Conservation (phyloP, 2,329 filamentous ascomycete species). For the Mycosphaerella arachidis region DNA sequence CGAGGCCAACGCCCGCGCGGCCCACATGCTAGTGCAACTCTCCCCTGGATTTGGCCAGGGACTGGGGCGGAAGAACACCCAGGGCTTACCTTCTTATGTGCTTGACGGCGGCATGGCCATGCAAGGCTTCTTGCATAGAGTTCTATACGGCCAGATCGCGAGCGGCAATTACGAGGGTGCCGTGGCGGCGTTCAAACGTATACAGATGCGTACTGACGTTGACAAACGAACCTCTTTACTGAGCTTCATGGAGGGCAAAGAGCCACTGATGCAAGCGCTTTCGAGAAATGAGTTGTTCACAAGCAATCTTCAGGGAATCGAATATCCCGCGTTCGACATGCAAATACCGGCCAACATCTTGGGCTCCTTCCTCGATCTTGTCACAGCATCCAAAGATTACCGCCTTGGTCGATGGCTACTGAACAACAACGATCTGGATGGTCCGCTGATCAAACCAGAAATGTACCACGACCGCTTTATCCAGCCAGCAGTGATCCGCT, state of each 20-base stretch:
- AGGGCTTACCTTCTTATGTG: constrained; percentile 37
- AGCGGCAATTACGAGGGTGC: constrained; percentile 38
- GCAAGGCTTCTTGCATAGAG: constrained; percentile 41
- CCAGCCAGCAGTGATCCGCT: constrained; percentile 51
- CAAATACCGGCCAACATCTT: constrained; percentile 47
- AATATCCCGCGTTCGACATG: constrained; percentile 44
- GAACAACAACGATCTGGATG: constrained; percentile 49
- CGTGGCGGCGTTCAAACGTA: constrained; percentile 34
- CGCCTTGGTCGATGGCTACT: constrained; percentile 53
- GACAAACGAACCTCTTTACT: constrained; percentile 42
- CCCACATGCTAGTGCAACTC: constrained; percentile 37
- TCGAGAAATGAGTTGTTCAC: constrained; percentile 25
- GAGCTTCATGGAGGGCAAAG: constrained; percentile 36
- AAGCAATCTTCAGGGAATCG: constrained; percentile 33
- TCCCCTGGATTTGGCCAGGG: constrained; percentile 41
- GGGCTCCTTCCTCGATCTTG: constrained; percentile 49
- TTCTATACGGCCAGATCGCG: constrained; percentile 38
- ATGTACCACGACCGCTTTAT: constrained; percentile 47
- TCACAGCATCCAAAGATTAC: constrained; percentile 43
- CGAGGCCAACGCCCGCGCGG: constrained; percentile 41
- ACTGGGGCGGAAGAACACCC: constrained; percentile 34
- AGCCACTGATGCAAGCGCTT: constrained; percentile 19
- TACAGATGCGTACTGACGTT: constrained; percentile 40
- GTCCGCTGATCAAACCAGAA: constrained; percentile 46
- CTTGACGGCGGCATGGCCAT: constrained; percentile 42